Percentiles rank a stretch among this genome's conserved stretches.
Conservation (phyloP, 1,139 yeast species). For the Pneumocystis canis region DNA sequence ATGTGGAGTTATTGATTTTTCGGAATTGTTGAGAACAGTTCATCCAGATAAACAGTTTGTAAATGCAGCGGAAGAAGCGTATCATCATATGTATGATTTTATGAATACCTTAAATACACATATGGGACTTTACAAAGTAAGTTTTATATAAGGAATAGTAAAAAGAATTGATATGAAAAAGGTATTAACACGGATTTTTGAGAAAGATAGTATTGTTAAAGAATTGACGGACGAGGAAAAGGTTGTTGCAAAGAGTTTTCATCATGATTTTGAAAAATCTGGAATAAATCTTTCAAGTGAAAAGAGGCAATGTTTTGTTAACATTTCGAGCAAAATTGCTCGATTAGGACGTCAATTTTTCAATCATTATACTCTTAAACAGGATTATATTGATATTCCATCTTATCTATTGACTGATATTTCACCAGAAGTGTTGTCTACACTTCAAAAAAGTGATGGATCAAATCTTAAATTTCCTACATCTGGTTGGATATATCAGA, state of each 20-base stretch:
- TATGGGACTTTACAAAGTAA: conserved; percentile 47
- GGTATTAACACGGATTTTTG: conserved; percentile 38
- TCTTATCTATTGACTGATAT: conserved; percentile 24
- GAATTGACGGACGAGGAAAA: conserved; percentile 54
- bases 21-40: conserved; percentile 71
- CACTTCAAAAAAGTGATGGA: conserved; percentile 6
- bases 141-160: not conserved
- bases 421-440: conserved; percentile 14
- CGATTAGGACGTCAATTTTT: conserved; percentile 69
- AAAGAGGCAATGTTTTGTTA: conserved; percentile 56
- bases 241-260: conserved; percentile 64
- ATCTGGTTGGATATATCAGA: conserved; percentile 52
- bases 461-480: conserved; percentile 42
- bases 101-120: conserved; percentile 89
- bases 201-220: conserved; percentile 28
- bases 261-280: conserved; percentile 77
- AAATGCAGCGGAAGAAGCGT: conserved; percentile 74
- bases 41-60: conserved; percentile 67
- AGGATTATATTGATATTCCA: conserved; percentile 23
- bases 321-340: conserved; percentile 68
- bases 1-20: conserved; percentile 85
- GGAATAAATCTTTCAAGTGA: conserved; percentile 67
- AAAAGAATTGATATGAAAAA: not conserved
- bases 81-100: conserved; percentile 77
- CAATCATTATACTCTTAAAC: conserved; percentile 33